phyloP scores from a whole-genome alignment of 306 rosid species.

The Corylus heterophylla region DNA sequence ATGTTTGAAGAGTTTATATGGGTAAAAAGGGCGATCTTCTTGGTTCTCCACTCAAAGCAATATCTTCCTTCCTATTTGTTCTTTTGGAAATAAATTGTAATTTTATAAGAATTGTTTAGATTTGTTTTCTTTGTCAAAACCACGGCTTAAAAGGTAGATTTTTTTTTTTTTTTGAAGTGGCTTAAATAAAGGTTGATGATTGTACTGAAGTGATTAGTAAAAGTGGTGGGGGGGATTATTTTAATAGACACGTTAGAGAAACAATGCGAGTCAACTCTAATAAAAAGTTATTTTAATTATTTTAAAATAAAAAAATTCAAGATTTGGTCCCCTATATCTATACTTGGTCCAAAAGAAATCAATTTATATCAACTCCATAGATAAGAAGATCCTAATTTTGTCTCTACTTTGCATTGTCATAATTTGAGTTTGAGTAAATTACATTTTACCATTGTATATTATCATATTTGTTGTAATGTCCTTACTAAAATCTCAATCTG shows the following conservation, averaged over 20 bases:
- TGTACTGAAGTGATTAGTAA: background rate
- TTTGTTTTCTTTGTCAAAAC: background rate
- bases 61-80: background rate
- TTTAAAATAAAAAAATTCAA: background rate
- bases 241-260: background rate
- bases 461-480: background rate
- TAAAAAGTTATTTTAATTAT: background rate
- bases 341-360: background rate
- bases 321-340: slow-evolving; percentile 6
- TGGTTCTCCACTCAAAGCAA: slow-evolving; percentile 6
- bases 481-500: background rate
- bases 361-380: background rate
- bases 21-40: slow-evolving; percentile 4
- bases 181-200: background rate
- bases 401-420: background rate
- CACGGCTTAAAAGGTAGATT: background rate
- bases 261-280: background rate
- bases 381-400: background rate
- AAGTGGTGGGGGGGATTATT: background rate
- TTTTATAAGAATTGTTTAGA: background rate
- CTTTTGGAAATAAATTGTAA: background rate
- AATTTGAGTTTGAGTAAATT: background rate
- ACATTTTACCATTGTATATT: background rate
- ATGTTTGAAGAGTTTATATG: background rate
- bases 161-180: background rate